These are phyloP conservation scores for Kuraishia hungarica DNA, from an alignment of 805 yeast genomes.

Conservation along the genomic window DNA sequence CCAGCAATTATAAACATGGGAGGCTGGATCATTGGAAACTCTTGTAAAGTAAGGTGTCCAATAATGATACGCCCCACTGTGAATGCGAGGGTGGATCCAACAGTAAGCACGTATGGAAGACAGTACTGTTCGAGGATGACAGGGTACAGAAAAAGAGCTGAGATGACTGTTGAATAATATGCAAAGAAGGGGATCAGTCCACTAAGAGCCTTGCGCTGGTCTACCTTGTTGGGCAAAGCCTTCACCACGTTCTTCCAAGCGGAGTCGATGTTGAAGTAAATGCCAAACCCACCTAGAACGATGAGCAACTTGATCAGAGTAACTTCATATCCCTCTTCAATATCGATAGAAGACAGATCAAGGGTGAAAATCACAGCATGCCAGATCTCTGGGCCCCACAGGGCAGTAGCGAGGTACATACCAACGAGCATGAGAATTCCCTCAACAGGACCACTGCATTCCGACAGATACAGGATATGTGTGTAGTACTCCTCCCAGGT, in stretches of 20 bases:
- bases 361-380: constrained; percentile 30
- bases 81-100: constrained; percentile 73
- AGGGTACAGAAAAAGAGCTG: constrained; percentile 43
- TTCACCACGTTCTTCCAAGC: constrained; percentile 55
- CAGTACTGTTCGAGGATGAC: constrained; percentile 34
- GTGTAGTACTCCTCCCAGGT: constrained; percentile 98
- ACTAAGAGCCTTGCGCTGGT: constrained; percentile 29
- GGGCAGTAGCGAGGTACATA: constrained; percentile 54
- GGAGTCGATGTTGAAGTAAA: constrained; percentile 55
- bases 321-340: constrained; percentile 17
- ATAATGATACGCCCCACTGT: constrained; percentile 86
- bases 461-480: constrained; percentile 67
- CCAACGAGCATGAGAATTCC: constrained; percentile 64
- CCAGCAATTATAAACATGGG: constrained; percentile 59
- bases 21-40: constrained; percentile 65
- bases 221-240: constrained; percentile 30
- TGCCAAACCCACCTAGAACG: constrained; percentile 42
- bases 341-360: constrained; percentile 27
- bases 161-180: constrained; percentile 39
- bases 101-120: constrained; percentile 54
- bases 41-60: constrained; percentile 75
- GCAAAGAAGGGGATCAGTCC: constrained; percentile 65
- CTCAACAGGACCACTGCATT: constrained; percentile 91
- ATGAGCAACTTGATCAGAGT: constrained; percentile 35
- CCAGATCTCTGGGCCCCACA: constrained; percentile 68